Conservation (phyloP, 2,329 filamentous ascomycete genomes). For the Fusarium napiforme region DNA sequence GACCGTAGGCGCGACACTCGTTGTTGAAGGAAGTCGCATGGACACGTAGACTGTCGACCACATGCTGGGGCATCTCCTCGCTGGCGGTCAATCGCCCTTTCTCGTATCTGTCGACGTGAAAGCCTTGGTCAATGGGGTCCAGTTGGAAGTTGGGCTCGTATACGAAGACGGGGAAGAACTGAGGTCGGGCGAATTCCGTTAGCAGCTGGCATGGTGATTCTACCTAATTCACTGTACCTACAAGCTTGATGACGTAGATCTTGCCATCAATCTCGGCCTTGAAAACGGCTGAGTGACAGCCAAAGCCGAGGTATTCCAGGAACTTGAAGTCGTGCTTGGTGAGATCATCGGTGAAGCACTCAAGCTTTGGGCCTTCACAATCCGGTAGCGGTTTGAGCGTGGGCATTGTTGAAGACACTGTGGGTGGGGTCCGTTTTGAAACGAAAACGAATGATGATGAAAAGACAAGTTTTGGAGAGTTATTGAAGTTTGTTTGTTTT, state of each 20-base stretch:
- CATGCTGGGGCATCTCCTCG: not conserved
- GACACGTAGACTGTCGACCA: not conserved
- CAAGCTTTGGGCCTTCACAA: conserved; percentile 15
- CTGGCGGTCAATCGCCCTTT: not conserved
- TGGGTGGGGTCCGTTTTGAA: not conserved
- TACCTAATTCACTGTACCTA: not conserved
- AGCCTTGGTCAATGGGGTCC: too few species aligned
- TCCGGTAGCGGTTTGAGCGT: not conserved
- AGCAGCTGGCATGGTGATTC: accelerated
- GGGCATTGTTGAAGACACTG: not conserved
- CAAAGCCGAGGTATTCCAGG: accelerated
- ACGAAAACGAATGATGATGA: not conserved
- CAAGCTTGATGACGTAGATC: conserved; percentile 6
- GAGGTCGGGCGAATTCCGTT: not conserved
- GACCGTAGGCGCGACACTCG: conserved; percentile 24
- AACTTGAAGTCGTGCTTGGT: not conserved
- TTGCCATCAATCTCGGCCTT: conserved; percentile 8
- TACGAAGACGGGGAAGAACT: not conserved
- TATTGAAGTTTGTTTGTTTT: too few species aligned
- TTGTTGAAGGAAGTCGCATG: conserved; percentile 12
- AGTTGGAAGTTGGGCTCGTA: not conserved
- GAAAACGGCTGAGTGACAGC: not conserved
- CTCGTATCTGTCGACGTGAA: not conserved
- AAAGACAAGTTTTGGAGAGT: not conserved
- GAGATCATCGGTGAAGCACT: conserved; percentile 14